A percentile compares a stretch with the other conserved stretches of the same genome.
Evolutionary conservation across 1,139 yeast species (phyloP).

Genomic region (Blastobotrys apis): DNA sequence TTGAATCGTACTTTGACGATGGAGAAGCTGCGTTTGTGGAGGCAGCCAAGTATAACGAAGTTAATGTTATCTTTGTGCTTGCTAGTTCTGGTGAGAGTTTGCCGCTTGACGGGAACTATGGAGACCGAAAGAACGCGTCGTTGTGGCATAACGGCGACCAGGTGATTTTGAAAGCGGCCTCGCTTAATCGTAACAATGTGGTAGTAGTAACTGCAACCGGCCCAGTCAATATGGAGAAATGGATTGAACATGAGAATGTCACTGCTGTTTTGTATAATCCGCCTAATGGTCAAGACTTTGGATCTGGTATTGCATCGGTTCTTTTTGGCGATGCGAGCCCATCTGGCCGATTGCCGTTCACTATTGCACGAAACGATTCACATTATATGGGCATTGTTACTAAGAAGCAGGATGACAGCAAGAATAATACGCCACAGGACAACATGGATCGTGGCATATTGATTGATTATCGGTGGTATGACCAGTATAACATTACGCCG

Average conservation of each 20-base stretch:
- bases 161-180: slow-evolving; percentile 47
- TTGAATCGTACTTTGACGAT: background rate
- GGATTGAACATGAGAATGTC: slow-evolving; percentile 56
- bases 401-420: slow-evolving; percentile 40
- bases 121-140: slow-evolving; percentile 53
- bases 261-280: slow-evolving; percentile 54
- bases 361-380: slow-evolving; percentile 57
- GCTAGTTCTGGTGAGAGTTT: slow-evolving; percentile 53
- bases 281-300: slow-evolving; percentile 56
- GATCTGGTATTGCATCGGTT: slow-evolving; percentile 46
- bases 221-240: slow-evolving; percentile 55
- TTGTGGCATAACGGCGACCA: slow-evolving; percentile 61
- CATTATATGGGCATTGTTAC: slow-evolving; percentile 37
- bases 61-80: slow-evolving; percentile 49
- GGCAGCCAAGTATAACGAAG: slow-evolving; percentile 49
- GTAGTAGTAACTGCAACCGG: slow-evolving; percentile 60
- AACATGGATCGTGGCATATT: slow-evolving; percentile 15
- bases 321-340: slow-evolving; percentile 59
- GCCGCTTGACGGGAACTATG: slow-evolving; percentile 49
- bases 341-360: slow-evolving; percentile 59
- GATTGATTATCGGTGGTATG: slow-evolving; percentile 53
- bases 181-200: slow-evolving; percentile 49
- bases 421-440: slow-evolving; percentile 2
- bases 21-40: slow-evolving; percentile 25
- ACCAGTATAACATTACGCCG: slow-evolving; percentile 52